A percentile compares a stretch with the other conserved stretches of the same genome.
Evolutionary conservation across 1,284 basidiomycete species (phyloP).

Genomic region (Leccinum subspadiceum): DNA sequence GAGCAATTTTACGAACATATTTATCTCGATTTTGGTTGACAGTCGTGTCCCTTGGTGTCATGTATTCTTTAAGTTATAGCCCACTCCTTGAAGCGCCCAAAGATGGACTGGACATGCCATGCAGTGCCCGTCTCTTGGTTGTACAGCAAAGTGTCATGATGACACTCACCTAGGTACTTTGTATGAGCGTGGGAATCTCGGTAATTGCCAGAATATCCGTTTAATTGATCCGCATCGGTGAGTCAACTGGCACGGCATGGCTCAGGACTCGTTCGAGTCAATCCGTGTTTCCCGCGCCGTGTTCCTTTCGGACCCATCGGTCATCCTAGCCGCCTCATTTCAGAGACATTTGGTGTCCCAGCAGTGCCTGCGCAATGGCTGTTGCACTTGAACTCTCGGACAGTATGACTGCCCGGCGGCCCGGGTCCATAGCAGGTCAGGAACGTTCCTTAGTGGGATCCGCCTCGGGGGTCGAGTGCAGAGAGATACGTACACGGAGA

Average conservation of each 20-base stretch:
- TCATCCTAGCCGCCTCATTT: background rate
- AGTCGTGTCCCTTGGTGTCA: background rate
- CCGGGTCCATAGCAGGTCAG: background rate
- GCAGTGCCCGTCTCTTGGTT: background rate
- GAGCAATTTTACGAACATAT: background rate
- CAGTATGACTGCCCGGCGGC: background rate
- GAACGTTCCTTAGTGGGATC: background rate
- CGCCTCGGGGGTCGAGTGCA: background rate
- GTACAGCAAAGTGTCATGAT: background rate
- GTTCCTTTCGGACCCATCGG: background rate
- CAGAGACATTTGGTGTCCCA: background rate
- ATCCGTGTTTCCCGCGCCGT: background rate
- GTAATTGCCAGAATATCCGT: background rate
- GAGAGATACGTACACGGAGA: slow-evolving; percentile 2
- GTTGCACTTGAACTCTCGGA: background rate
- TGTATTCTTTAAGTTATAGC: background rate
- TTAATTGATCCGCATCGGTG: background rate
- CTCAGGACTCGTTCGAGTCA: background rate
- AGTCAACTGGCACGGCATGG: background rate
- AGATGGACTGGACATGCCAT: background rate
- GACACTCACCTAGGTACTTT: background rate
- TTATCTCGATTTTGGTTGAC: background rate
- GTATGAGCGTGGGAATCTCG: background rate
- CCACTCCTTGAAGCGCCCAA: background rate
- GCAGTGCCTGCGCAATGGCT: background rate